Evolutionary conservation across 78 protist genomes (phyloP).

Genomic region (Chrysochromulina parva): DNA sequence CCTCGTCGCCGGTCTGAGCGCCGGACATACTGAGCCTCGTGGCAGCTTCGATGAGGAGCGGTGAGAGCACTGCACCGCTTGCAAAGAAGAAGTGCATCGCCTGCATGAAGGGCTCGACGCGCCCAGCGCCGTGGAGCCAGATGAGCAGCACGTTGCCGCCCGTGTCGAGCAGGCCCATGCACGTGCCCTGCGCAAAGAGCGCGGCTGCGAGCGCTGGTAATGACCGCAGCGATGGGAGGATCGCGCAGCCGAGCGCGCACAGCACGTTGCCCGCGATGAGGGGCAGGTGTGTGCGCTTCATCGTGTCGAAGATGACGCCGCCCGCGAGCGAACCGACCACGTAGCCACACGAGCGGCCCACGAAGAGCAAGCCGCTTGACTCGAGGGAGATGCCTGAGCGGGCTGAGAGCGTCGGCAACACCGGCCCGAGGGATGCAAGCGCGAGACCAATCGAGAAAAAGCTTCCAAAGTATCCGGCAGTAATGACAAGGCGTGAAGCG

Average conservation of each 20-base stretch:
- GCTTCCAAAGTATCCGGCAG: background rate
- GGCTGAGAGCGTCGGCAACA: background rate
- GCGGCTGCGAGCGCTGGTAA: background rate
- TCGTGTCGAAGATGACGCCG: background rate
- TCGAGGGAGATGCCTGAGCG: background rate
- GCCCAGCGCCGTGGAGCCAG: background rate
- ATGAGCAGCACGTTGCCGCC: background rate
- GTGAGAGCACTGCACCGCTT: background rate
- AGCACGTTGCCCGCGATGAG: background rate
- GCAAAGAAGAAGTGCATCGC: background rate
- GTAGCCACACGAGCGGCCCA: background rate
- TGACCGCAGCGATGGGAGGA: background rate
- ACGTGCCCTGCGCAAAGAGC: background rate
- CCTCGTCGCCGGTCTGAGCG: background rate
- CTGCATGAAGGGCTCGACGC: constrained; percentile 18
- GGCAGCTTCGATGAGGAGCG: background rate
- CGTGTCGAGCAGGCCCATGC: constrained; percentile 19
- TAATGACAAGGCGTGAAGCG: background rate
- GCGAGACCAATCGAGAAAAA: background rate
- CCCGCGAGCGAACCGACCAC: background rate
- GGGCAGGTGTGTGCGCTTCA: background rate
- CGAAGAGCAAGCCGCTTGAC: background rate
- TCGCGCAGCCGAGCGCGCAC: background rate
- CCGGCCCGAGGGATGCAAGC: background rate
- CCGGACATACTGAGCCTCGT: background rate